Percentiles rank a stretch among this genome's conserved stretches.
Evolutionary conservation across 2,329 filamentous ascomycete species (phyloP).

Genomic region (Alternaria sp.): DNA sequence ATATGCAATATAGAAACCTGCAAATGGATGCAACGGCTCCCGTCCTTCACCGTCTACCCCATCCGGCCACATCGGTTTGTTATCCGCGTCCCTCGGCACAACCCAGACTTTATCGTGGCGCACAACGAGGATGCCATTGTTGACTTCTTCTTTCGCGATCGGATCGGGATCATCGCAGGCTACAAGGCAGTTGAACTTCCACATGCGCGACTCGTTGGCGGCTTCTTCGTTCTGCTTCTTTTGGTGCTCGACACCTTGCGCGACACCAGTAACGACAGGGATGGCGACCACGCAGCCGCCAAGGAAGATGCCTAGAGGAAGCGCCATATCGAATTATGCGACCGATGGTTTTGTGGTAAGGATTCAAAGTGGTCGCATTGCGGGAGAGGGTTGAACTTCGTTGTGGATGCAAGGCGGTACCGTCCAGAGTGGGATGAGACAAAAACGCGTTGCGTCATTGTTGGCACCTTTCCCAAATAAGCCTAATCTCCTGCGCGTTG

Average conservation of each 20-base stretch:
- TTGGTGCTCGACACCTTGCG: slow-evolving; percentile 61
- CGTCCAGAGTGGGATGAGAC: neutral
- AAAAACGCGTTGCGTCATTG: slow-evolving; percentile 9
- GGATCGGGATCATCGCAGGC: slow-evolving; percentile 50
- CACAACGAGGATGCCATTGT: slow-evolving; percentile 57
- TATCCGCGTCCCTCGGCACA: slow-evolving; percentile 43
- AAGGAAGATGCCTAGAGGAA: slow-evolving; percentile 49
- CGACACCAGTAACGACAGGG: slow-evolving; percentile 61
- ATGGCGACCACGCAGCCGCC: slow-evolving; percentile 55
- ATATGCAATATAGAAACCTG: slow-evolving; percentile 61
- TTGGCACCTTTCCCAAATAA: neutral
- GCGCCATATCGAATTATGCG: slow-evolving; percentile 18
- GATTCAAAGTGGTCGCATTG: neutral
- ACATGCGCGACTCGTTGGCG: slow-evolving; percentile 60
- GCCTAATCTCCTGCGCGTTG: neutral
- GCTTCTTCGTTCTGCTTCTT: slow-evolving; percentile 61
- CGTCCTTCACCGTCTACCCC: slow-evolving; percentile 17
- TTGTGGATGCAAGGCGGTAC: neutral
- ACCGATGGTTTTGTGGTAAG: neutral
- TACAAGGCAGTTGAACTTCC: slow-evolving; percentile 61
- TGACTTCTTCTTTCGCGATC: slow-evolving; percentile 48
- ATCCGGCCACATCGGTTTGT: slow-evolving; percentile 42
- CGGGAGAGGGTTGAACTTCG: no score
- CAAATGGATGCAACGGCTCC: slow-evolving; percentile 58
- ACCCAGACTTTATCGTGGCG: slow-evolving; percentile 56